Percentiles rank a stretch among this genome's conserved stretches.
These are phyloP conservation scores for Calonectria hongkongensis DNA, from an alignment of 2,329 filamentous ascomycete genomes.

Conservation along the genomic window DNA sequence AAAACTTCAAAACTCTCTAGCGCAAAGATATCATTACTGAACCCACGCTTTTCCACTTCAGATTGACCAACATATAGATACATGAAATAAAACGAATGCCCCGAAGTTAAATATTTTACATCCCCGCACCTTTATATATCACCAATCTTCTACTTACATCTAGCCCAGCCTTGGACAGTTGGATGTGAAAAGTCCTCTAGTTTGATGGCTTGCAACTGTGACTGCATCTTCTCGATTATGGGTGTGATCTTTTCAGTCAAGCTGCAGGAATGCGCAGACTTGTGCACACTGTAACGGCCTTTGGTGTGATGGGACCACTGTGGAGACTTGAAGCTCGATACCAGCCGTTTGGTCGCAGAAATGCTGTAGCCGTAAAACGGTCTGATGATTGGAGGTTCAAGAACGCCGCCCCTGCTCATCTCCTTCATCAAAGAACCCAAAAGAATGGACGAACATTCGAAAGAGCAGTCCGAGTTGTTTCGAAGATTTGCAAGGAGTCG, in stretches of 20 bases:
- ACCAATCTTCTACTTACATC: not conserved
- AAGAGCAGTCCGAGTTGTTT: constrained; percentile 23
- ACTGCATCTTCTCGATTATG: constrained; percentile 17
- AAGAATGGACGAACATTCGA: constrained; percentile 44
- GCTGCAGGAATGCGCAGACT: not conserved
- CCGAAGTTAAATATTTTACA: not conserved
- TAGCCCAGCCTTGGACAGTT: constrained; percentile 10
- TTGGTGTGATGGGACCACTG: constrained; percentile 16
- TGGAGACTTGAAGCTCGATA: constrained; percentile 1
- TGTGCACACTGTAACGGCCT: not conserved
- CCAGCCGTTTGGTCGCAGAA: not conserved
- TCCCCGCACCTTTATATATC: not conserved
- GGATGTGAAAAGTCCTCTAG: constrained; percentile 19
- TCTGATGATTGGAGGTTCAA: constrained; percentile 21
- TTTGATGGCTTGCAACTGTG: not conserved
- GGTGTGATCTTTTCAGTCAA: constrained; percentile 4
- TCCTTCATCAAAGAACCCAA: constrained; percentile 45
- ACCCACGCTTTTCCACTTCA: not conserved
- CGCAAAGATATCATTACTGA: not conserved
- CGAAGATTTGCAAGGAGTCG: constrained; percentile 2
- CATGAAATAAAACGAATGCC: not conserved
- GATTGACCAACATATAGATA: not conserved
- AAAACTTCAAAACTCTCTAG: not conserved
- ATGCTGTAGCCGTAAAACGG: constrained; percentile 19
- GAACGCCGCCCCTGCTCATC: constrained; percentile 16